phyloP scores from a whole-genome alignment of 768 basidiomycete species.

The Suillus subaureus region DNA sequence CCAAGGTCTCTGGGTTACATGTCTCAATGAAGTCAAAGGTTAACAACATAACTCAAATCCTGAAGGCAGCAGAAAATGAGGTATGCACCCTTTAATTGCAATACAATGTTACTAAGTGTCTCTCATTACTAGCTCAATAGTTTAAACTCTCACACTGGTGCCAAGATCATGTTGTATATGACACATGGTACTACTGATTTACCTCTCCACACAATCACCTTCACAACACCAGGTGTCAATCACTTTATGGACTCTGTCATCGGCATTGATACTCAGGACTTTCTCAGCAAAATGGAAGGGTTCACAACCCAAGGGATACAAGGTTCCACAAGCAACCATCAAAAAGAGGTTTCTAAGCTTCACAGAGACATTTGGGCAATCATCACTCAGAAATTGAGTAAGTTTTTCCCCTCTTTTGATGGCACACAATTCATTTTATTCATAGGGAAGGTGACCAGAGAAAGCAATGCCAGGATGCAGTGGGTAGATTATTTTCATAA shows the following conservation, averaged over 20 bases:
- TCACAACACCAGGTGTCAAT: neutral
- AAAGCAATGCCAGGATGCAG: constrained; percentile 9
- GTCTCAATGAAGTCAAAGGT: constrained; percentile 10
- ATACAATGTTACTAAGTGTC: neutral
- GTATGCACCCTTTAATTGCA: constrained; percentile 1
- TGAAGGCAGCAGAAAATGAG: constrained; percentile 13
- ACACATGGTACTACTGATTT: constrained; percentile 1
- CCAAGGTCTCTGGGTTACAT: neutral
- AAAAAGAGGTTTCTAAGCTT: constrained; percentile 1
- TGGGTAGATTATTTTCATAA: too few species aligned
- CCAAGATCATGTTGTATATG: neutral
- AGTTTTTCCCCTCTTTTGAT: neutral
- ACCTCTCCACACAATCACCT: neutral
- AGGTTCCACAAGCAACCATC: constrained; percentile 8
- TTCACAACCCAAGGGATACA: constrained; percentile 11
- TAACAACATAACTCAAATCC: constrained; percentile 11
- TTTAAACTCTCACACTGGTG: neutral
- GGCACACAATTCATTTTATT: constrained; percentile 3
- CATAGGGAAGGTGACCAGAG: constrained; percentile 4
- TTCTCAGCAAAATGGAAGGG: constrained; percentile 12
- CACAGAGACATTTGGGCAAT: neutral
- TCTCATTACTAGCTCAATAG: constrained; percentile 4
- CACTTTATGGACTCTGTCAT: neutral
- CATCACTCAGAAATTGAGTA: constrained; percentile 4
- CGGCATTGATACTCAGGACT: constrained; percentile 9